Conservation (phyloP, 768 basidiomycete genomes). For the Auricularia sp. region DNA sequence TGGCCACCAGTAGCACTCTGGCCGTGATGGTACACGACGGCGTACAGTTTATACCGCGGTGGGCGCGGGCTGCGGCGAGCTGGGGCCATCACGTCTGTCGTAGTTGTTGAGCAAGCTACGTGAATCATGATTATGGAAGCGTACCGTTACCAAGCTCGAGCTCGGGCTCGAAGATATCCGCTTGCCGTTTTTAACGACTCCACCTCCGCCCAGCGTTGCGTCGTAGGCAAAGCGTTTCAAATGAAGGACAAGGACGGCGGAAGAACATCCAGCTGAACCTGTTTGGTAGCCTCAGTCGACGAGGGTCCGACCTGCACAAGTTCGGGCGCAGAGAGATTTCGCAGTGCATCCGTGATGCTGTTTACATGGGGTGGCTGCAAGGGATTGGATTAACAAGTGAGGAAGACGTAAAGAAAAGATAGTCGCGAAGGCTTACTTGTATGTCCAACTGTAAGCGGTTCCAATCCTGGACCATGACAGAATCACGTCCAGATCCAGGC, state of each 20-base stretch:
- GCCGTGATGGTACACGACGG: slow-evolving; percentile 91
- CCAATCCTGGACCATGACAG: slow-evolving; percentile 86
- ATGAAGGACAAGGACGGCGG: slow-evolving; percentile 82
- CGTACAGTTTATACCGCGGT: slow-evolving; percentile 63
- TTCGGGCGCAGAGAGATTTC: slow-evolving; percentile 69
- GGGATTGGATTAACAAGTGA: not conserved
- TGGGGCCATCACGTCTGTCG: slow-evolving; percentile 50
- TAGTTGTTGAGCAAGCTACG: not conserved
- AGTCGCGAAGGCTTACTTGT: slow-evolving; percentile 36
- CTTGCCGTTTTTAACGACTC: slow-evolving; percentile 81
- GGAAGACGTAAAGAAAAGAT: not conserved
- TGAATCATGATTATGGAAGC: slow-evolving; percentile 13
- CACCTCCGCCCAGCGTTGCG: slow-evolving; percentile 40
- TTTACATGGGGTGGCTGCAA: slow-evolving; percentile 58
- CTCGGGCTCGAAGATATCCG: slow-evolving; percentile 62
- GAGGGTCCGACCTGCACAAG: slow-evolving; percentile 60
- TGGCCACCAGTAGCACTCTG: slow-evolving; percentile 84
- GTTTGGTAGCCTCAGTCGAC: slow-evolving; percentile 57
- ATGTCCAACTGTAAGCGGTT: slow-evolving; percentile 83
- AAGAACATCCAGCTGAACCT: slow-evolving; percentile 66
- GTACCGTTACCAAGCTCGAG: slow-evolving; percentile 64
- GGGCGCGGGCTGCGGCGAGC: slow-evolving; percentile 31
- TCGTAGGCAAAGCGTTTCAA: slow-evolving; percentile 90
- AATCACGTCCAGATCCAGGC: slow-evolving; percentile 68
- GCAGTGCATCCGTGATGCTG: slow-evolving; percentile 75